phyloP scores from a whole-genome alignment of 495 filamentous ascomycete species.

The Hypoxylon fragiforme region DNA sequence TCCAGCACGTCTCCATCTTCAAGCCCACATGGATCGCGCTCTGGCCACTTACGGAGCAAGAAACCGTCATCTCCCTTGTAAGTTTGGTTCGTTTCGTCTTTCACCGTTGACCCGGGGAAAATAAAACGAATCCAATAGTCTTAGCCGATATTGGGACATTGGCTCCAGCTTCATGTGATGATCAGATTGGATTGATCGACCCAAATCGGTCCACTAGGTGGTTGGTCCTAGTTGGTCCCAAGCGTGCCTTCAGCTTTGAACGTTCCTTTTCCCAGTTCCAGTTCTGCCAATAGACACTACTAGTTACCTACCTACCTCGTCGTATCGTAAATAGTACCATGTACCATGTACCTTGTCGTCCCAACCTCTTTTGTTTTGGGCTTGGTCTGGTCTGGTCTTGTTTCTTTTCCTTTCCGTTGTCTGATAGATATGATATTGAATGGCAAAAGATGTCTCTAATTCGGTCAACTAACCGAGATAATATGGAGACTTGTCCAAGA shows the following conservation, averaged over 20 bases:
- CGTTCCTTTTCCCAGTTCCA: not conserved
- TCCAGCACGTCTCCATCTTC: conserved; percentile 8
- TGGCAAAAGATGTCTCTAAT: too few relatives aligned
- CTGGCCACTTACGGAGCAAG: conserved; percentile 6
- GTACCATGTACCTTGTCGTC: too few relatives aligned
- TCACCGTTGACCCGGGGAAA: not conserved
- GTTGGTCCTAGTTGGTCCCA: not conserved
- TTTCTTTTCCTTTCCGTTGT: too few relatives aligned
- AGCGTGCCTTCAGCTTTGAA: not conserved
- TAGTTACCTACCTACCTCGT: conserved; percentile 15
- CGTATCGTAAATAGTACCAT: too few relatives aligned
- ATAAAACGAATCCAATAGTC: not conserved
- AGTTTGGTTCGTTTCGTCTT: too few relatives aligned
- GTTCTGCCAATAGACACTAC: too few relatives aligned
- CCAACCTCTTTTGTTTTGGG: too few relatives aligned
- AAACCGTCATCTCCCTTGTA: not conserved
- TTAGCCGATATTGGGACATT: not conserved
- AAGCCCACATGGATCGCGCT: conserved; percentile 4
- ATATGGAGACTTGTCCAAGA: too few relatives aligned
- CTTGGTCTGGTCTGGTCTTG: too few relatives aligned
- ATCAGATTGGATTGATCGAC: conserved; percentile 16
- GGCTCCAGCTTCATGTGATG: conserved; percentile 7
- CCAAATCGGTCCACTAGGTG: conserved; percentile 2
- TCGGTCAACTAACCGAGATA: too few relatives aligned
- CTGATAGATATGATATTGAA: too few relatives aligned